These are phyloP conservation scores for Pseudofabraea citricarpa DNA, from an alignment of 2,329 filamentous ascomycete genomes.

Conservation along the genomic window DNA sequence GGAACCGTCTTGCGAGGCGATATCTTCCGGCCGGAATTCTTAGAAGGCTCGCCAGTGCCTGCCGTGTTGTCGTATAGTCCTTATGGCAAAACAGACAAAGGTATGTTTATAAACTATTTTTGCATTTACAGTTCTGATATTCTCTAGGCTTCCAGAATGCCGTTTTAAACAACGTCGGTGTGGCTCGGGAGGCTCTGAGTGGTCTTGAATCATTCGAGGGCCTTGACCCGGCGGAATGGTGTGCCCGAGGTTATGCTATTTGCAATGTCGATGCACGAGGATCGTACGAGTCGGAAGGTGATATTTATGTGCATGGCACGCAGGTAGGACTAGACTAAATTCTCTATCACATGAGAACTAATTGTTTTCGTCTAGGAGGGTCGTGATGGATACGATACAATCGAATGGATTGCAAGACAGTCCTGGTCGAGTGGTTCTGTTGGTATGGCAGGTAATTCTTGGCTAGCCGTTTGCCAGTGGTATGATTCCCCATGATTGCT, in stretches of 20 bases:
- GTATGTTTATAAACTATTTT: background rate
- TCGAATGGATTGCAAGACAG: slow-evolving; percentile 14
- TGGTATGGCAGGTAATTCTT: slow-evolving; percentile 16
- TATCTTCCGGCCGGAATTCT: slow-evolving; percentile 13
- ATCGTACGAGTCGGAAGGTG: slow-evolving; percentile 15
- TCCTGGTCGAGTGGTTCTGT: slow-evolving; percentile 16
- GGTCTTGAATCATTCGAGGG: slow-evolving; percentile 17
- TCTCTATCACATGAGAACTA: no score
- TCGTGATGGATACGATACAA: slow-evolving; percentile 17
- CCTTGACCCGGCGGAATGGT: slow-evolving; percentile 20
- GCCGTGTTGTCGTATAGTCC: slow-evolving; percentile 6
- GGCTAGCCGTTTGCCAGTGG: slow-evolving; percentile 16
- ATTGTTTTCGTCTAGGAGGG: no score
- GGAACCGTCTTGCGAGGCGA: slow-evolving; percentile 14
- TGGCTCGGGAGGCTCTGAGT: slow-evolving; percentile 3
- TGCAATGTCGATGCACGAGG: slow-evolving; percentile 20
- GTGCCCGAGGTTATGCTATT: slow-evolving; percentile 16
- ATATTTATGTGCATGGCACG: background rate
- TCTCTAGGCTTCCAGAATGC: background rate
- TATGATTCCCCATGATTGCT: no score
- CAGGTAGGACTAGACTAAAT: no score
- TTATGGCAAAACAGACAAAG: slow-evolving; percentile 1
- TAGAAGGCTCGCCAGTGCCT: slow-evolving; percentile 7
- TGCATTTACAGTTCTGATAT: background rate
- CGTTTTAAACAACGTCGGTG: background rate